phyloP scores from a whole-genome alignment of 2,329 filamentous ascomycete genomes.

The Pestalotiopsis fici region DNA sequence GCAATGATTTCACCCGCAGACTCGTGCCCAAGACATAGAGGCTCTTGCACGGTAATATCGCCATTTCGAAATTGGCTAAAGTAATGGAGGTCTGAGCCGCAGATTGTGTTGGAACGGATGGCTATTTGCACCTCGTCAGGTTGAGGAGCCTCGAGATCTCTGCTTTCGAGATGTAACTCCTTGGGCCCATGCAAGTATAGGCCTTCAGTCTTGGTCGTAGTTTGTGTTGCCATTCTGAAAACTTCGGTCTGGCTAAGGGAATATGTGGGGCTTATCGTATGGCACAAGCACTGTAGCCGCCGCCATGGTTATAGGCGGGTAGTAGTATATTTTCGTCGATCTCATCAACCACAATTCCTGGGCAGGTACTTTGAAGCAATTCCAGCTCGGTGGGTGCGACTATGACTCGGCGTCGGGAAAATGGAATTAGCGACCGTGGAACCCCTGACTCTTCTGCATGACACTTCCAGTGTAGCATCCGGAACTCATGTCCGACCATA shows the following conservation, averaged over 20 bases:
- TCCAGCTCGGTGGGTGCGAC: background rate
- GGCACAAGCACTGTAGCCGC: background rate
- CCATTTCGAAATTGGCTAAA: slow-evolving; percentile 65
- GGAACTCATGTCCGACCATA: background rate
- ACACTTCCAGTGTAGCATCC: background rate
- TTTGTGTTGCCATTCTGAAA: background rate
- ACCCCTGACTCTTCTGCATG: background rate
- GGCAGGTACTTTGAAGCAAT: background rate
- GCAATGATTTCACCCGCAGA: slow-evolving; percentile 60
- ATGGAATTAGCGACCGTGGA: background rate
- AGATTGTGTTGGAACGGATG: slow-evolving; percentile 60
- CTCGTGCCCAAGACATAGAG: slow-evolving; percentile 61
- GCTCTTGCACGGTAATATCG: slow-evolving; percentile 56
- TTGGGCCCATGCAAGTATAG: background rate
- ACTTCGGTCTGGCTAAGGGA: background rate
- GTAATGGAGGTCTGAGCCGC: slow-evolving; percentile 65
- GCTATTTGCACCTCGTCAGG: slow-evolving; percentile 57
- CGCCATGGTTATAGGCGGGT: background rate
- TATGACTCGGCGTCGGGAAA: background rate
- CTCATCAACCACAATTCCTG: background rate
- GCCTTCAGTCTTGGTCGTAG: background rate
- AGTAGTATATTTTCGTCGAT: background rate
- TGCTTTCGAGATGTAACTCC: background rate
- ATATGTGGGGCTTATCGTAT: background rate
- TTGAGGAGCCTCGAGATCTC: slow-evolving; percentile 35